Base-by-base conservation (phyloP, 805 yeast genomes). In the Metschnikowia picachoensis region DNA sequence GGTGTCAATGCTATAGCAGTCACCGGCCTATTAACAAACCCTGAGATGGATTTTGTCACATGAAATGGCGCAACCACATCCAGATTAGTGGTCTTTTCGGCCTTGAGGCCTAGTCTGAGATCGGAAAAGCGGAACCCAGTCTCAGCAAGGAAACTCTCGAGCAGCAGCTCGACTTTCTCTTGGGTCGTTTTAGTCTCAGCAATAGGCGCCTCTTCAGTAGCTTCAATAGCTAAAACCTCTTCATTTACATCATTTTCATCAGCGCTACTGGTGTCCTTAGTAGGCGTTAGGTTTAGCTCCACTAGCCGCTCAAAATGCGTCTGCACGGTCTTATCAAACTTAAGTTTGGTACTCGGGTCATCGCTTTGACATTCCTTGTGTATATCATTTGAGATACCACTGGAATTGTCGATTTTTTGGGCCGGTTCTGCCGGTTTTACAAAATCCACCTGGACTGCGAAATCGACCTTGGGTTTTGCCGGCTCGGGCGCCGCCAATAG, bases 401-500 rank as follows among this genome's bases (percentile, higher is more conserved):
- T 4, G 2, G 37, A 10, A 35, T 7, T n/a, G 8, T 10, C 28
- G n/a, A 11, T 10, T 16, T 35, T 28, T 14, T 14, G 16, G 28
- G n/a, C 25, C 28, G 20, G 2, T 35, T 17, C 12, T 28, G 11
- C 16, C 12, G 5, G 46, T 9, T 20, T 35, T 52, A 38, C 30
- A 44, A 42, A 48, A 28, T 64, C 67, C 1, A 61, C 66, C 44
- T 66, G 69, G 14, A 65, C 59, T 13, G 62, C 66, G 31, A 65
- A 56, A 47, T 59, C 60, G 8, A 59, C 59, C 15, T 44, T 53
- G 14, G 50, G 12, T 6, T 41, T 17, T 13, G 43, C 25, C 8
- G 32, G 28, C 27, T 33, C 40, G 27, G 40, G 32, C 16, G 43
- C 29, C 29, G 37, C 43, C 7, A 30, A 35, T 17, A 34, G 31